Evolutionary conservation across 2,329 filamentous ascomycete genomes (phyloP), one percentile per base, ranked within the genome.

Genomic region (Fusarium marasasianum): DNA sequence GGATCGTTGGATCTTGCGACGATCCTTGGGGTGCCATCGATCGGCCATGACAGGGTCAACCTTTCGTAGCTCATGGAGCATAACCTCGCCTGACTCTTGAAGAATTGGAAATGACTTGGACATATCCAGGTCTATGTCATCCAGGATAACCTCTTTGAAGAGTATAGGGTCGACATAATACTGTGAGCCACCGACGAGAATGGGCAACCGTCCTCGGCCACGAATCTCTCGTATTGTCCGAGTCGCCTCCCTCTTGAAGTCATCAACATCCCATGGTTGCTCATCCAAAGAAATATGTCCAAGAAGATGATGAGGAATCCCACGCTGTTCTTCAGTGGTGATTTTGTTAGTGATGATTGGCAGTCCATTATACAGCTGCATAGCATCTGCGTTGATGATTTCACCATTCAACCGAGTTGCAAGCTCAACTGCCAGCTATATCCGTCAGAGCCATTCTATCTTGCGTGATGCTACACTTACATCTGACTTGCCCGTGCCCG

Each of bases 321-420:
- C 94, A 69, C 92, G 89, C 78, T 91, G 91, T 81, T 98, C 96
- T 26, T 91, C 87, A 2, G 80, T 59, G 0, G 93, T 90, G 66
- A 98, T 93, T 81, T 98, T 97, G 82, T 99, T 99, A 33, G 96
- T 99, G 76, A 98, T 96, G 73, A 98, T 92, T 10, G 96, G 95
- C 48, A 99, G 86, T 6, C 96, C 96, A 60, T 90, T 89, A 82
- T 99, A 99, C 84, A 99, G 91, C 81, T 99, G 96, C 95, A 99
- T 98, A 44, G 96, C 96, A 86, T 99, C 96, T 53, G 94, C 94
- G 80, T 99, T 99, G 84, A 99, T 95, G 59, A 99, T 90, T 82
- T 99, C 96, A 79, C 97, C 96, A 82, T 96, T 92, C 83, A 95
- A 95, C 29, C 88, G 90, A 47, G 87, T 87, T 2, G 97, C 96